Base-by-base conservation (phyloP, 495 filamentous ascomycete genomes). In the Astrothelium subdiscretum region DNA sequence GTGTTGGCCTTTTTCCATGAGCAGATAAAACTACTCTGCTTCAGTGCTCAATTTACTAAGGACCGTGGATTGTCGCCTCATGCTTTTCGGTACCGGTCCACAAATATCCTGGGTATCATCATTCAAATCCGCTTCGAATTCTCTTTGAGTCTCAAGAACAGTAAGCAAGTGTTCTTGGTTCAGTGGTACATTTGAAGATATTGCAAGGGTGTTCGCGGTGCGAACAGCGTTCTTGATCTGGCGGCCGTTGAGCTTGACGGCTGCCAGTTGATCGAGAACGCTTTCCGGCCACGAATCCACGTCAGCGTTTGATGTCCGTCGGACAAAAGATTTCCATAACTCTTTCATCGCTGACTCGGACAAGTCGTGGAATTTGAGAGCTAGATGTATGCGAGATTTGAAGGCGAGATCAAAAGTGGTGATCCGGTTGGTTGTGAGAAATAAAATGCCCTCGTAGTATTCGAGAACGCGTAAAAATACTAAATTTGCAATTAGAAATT, bases 351-450 rank as follows among this genome's bases (percentile, higher is more conserved):
- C 65, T 24, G 68, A 38, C 15, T 63, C 59, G 57, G 67, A 61
- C 27, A 81, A 69, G 1, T 64, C 64, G 5, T 76, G 74, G 64
- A 79, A 83, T 62, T 77, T 75, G 6, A 84, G 70, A 29, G 70
- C 74, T 2, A 81, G 67, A 62, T 83, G 78, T 32, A 79, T 78
- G 4, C 78, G 71, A 0, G 76, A 76, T 60, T 75, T 71, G 65
- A 80, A 77, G 8, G 77, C 77, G 54, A 79, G 73, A 63, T 81
- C 79, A 59, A 82, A 76, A 4, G 70, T 77, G 11, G 71, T 77
- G 2, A 85, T 76, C 5, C 81, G 71, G 65, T 84, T 85, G 0
- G 81, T 83, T 0, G 83, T 84, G 1, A 85, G 69, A 65, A 85
- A 82, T 0, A 85, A 72, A 29, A 85, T 81, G 6, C 83, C 83